Conservation (phyloP, 768 basidiomycete species). For the Lentinula detonsa region DNA sequence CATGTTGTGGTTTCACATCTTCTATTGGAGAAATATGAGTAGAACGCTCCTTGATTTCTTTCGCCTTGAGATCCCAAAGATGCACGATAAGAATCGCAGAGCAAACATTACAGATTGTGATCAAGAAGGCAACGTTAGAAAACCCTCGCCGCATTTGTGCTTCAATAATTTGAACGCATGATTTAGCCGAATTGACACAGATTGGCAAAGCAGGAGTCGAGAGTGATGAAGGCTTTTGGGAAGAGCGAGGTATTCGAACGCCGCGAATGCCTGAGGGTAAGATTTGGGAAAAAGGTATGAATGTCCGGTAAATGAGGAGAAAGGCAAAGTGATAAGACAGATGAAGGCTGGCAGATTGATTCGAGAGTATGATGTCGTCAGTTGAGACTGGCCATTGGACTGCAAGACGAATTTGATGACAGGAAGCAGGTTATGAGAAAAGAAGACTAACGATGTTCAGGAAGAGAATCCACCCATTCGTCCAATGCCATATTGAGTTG, state of each 20-base stretch:
- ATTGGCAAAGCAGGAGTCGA: slow-evolving; percentile 44
- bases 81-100: slow-evolving; percentile 48
- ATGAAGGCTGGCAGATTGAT: slow-evolving; percentile 53
- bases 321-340: slow-evolving; percentile 54
- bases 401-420: slow-evolving; percentile 14
- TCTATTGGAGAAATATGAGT: slow-evolving; percentile 9
- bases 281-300: slow-evolving; percentile 33
- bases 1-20: slow-evolving; percentile 28
- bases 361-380: slow-evolving; percentile 39
- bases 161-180: slow-evolving; percentile 56
- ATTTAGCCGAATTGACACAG: slow-evolving; percentile 56
- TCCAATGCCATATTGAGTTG: slow-evolving; percentile 67
- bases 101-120: slow-evolving; percentile 41
- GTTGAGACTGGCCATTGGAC: slow-evolving; percentile 57
- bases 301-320: slow-evolving; percentile 68
- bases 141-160: slow-evolving; percentile 38
- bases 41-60: slow-evolving; percentile 29
- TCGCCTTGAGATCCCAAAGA: slow-evolving; percentile 52
- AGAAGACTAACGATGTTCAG: slow-evolving; percentile 51
- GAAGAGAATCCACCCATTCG: slow-evolving; percentile 66
- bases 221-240: slow-evolving; percentile 10
- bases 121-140: slow-evolving; percentile 35
- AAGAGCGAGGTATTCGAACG: background rate
- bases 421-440: background rate
- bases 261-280: background rate